Percentiles rank a stretch among this genome's conserved stretches.
Evolutionary conservation across 2,329 filamentous ascomycete genomes (phyloP).

Genomic region (Hymenoscyphus salicellus): DNA sequence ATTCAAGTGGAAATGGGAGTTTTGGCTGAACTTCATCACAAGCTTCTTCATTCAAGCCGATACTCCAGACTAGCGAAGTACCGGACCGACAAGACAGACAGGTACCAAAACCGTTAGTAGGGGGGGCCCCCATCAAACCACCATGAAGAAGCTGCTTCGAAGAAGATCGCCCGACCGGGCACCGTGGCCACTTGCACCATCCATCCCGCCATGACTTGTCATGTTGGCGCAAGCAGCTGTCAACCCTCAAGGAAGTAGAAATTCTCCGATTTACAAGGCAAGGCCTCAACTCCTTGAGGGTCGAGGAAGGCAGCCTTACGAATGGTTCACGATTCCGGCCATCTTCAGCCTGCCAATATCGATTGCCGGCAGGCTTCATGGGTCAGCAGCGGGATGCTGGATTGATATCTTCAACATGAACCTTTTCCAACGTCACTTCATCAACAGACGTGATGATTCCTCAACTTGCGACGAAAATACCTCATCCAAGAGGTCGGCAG

Average conservation of each 20-base stretch:
- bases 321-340: conserved; percentile 32
- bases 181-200: conserved; percentile 19
- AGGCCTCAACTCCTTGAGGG: conserved; percentile 26
- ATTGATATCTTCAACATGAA: conserved; percentile 15
- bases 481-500: conserved; percentile 2
- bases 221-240: conserved; percentile 21
- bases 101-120: neutral
- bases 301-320: conserved; percentile 28
- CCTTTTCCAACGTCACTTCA: conserved; percentile 25
- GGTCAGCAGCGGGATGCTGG: conserved; percentile 23
- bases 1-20: neutral
- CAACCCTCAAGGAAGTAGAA: conserved; percentile 29
- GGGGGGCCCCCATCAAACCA: neutral
- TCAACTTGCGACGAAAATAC: neutral
- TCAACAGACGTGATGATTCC: conserved; percentile 5
- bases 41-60: neutral
- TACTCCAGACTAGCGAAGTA: neutral
- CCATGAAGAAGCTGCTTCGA: conserved; percentile 2
- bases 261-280: conserved; percentile 32
- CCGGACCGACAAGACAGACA: neutral
- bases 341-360: conserved; percentile 24
- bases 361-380: conserved; percentile 29
- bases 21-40: neutral
- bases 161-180: conserved; percentile 25
- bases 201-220: conserved; percentile 23